phyloP scores from a whole-genome alignment of 2,329 filamentous ascomycete species.

The Botrytis hyacinthi region DNA sequence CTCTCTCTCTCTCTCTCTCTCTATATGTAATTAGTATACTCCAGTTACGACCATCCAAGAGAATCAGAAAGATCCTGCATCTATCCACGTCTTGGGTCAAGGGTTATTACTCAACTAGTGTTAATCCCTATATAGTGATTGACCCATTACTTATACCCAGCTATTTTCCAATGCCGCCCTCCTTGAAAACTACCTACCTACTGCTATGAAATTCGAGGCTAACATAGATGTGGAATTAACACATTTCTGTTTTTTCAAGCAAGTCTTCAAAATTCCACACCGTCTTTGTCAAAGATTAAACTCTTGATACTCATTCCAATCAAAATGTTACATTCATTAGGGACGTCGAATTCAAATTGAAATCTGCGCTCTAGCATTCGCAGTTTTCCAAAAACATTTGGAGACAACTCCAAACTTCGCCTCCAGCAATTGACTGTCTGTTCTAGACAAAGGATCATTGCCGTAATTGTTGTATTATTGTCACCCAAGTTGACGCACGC shows the following conservation, averaged over 20 bases:
- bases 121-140: not conserved
- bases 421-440: not conserved
- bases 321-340: not conserved
- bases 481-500: not conserved
- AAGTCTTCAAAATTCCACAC: not conserved
- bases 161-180: not conserved
- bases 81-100: not conserved
- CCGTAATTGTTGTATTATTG: no score
- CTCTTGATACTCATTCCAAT: not conserved
- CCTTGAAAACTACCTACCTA: not conserved
- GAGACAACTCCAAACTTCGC: not conserved
- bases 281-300: not conserved
- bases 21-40: not conserved
- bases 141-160: not conserved
- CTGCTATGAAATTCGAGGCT: not conserved
- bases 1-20: not conserved
- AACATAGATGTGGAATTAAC: not conserved
- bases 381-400: not conserved
- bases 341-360: not conserved
- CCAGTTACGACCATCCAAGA: not conserved
- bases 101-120: not conserved
- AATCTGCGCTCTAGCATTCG: not conserved
- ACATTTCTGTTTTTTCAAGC: not conserved
- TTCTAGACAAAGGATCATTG: not conserved
- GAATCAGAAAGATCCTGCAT: not conserved